Percentiles rank a stretch among this genome's conserved stretches.
phyloP scores from a whole-genome alignment of 2,329 filamentous ascomycete genomes.

The Exophiala sp. region DNA sequence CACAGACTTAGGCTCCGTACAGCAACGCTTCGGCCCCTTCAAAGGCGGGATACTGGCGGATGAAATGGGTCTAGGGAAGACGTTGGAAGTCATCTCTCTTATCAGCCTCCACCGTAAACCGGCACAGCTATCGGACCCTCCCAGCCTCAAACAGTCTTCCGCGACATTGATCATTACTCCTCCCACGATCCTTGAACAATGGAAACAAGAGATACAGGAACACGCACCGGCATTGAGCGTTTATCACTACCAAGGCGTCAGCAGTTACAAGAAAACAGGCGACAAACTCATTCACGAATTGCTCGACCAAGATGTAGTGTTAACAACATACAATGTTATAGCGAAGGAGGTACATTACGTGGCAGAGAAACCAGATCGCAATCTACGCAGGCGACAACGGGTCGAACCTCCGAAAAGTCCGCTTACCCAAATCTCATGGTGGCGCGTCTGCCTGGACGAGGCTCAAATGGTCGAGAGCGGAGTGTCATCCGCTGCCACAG shows the following conservation, averaged over 20 bases:
- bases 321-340: conserved; percentile 67
- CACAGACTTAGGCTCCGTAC: conserved; percentile 35
- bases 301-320: conserved; percentile 52
- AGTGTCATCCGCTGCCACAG: conserved; percentile 74
- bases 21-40: conserved; percentile 31
- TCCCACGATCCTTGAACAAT: conserved; percentile 59
- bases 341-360: conserved; percentile 77
- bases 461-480: conserved; percentile 92
- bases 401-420: conserved; percentile 69
- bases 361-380: conserved; percentile 65
- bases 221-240: conserved; percentile 58
- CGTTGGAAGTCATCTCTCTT: conserved; percentile 47
- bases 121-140: conserved; percentile 12
- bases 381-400: conserved; percentile 61
- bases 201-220: conserved; percentile 56
- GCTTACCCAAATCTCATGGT: conserved; percentile 78
- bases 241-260: conserved; percentile 56
- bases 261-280: conserved; percentile 31
- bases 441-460: conserved; percentile 68
- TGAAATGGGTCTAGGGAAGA: conserved; percentile 52
- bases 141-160: conserved; percentile 40
- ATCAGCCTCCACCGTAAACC: conserved; percentile 41
- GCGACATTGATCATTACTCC: conserved; percentile 64
- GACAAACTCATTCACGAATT: conserved; percentile 47
- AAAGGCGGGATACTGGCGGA: conserved; percentile 48